Conservation (phyloP, 331 rosid species). For the Ulmus americana region DNA sequence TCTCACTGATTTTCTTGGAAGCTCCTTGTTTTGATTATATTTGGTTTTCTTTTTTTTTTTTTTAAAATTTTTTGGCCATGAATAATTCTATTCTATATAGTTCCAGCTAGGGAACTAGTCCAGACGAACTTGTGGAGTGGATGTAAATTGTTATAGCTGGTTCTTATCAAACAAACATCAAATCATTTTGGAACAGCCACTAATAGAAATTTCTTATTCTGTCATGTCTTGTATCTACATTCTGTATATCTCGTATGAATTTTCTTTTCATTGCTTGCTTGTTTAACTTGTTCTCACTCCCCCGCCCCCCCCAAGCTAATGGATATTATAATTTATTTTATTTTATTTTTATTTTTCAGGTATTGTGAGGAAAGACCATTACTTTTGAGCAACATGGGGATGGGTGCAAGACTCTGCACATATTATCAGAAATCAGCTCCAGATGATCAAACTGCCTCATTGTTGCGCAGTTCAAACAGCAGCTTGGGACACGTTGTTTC, state of each 20-base stretch:
- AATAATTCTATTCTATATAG: not conserved
- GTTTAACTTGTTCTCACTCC: not conserved
- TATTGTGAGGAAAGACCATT: constrained; percentile 97
- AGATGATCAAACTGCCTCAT: constrained; percentile 72
- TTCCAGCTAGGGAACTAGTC: not conserved
- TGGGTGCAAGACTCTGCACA: constrained; percentile 96
- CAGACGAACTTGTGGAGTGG: not conserved
- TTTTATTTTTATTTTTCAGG: constrained; percentile 39
- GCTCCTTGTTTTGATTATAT: no score
- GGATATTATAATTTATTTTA: not conserved
- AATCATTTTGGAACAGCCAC: not conserved
- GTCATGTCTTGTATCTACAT: not conserved
- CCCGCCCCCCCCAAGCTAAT: no score
- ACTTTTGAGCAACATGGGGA: constrained; percentile 80
- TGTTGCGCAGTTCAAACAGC: constrained; percentile 48
- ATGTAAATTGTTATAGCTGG: not conserved
- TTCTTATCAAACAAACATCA: not conserved
- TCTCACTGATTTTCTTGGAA: no score
- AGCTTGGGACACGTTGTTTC: constrained; percentile 72
- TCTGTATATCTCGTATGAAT: constrained; percentile 11
- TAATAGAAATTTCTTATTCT: not conserved
- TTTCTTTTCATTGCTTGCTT: not conserved
- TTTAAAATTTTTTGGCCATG: no score
- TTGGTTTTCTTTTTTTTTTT: no score
- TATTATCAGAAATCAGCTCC: constrained; percentile 84